A percentile compares a stretch with the other conserved stretches of the same genome.
Evolutionary conservation across 371 early-diverging fungal species (phyloP).

Genomic region (Mucor circinelloides): DNA sequence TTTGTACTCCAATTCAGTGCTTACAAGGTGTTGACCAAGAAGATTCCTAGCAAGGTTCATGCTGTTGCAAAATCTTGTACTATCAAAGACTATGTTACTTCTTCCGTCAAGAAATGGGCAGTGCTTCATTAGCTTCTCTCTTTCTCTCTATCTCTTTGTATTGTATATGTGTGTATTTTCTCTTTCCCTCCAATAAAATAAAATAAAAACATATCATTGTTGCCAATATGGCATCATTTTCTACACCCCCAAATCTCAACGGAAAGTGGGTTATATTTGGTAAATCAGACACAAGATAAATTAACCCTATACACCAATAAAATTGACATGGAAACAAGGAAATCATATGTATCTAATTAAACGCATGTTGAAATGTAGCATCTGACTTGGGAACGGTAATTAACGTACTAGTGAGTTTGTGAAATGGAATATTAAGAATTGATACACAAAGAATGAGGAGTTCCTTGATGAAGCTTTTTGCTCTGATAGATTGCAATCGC

Average conservation of each 20-base stretch:
- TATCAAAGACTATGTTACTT: conserved; percentile 18
- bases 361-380: background rate
- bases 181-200: background rate
- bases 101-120: conserved; percentile 23
- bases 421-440: background rate
- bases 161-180: background rate
- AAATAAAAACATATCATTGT: background rate
- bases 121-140: conserved; percentile 7
- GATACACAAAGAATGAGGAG: background rate
- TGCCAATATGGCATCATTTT: background rate
- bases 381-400: background rate
- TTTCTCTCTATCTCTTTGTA: background rate
- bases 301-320: background rate
- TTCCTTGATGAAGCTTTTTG: too few species aligned
- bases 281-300: background rate
- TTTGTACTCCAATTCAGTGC: conserved; percentile 27
- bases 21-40: conserved; percentile 10
- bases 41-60: conserved; percentile 15
- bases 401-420: background rate
- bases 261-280: background rate
- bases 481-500: too few species aligned
- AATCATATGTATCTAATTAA: background rate
- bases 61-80: conserved; percentile 11
- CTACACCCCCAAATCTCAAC: background rate
- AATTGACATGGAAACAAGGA: background rate